These are phyloP conservation scores for Cyclotella cryptica DNA, from an alignment of 108 stramenopile genomes.

Conservation along the genomic window DNA sequence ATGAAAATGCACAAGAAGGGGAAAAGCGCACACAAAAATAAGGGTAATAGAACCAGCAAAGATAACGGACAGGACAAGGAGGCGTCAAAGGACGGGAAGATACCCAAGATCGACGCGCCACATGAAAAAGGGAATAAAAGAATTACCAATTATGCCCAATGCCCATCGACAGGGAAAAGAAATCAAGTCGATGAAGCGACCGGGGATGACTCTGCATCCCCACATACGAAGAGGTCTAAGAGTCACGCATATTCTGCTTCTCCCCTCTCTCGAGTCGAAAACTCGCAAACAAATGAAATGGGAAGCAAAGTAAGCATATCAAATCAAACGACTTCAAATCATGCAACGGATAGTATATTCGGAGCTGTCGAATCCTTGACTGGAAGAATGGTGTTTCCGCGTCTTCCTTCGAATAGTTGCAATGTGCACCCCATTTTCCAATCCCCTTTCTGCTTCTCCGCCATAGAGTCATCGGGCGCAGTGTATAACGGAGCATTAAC, in stretches of 20 bases:
- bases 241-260: too few relatives aligned
- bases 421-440: background rate
- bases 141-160: background rate
- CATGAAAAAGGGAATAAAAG: background rate
- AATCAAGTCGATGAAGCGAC: too few relatives aligned
- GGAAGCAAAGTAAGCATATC: background rate
- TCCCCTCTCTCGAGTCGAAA: too few relatives aligned
- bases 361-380: background rate
- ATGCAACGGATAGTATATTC: background rate
- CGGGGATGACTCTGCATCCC: too few relatives aligned
- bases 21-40: too few relatives aligned
- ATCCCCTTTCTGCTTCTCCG: conserved; percentile 6
- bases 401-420: conserved; percentile 24
- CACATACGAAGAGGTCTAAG: too few relatives aligned
- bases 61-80: background rate
- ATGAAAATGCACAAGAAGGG: too few relatives aligned
- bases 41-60: too few relatives aligned
- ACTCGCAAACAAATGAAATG: background rate
- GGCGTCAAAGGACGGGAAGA: background rate
- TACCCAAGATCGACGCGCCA: background rate
- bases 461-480: background rate
- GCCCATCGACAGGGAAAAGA: background rate
- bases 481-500: background rate
- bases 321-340: background rate
- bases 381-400: conserved; percentile 25